Evolutionary conservation across 257 asterid species (phyloP), one percentile per base, ranked within the genome.

Genomic region (Asclepias syriaca): DNA sequence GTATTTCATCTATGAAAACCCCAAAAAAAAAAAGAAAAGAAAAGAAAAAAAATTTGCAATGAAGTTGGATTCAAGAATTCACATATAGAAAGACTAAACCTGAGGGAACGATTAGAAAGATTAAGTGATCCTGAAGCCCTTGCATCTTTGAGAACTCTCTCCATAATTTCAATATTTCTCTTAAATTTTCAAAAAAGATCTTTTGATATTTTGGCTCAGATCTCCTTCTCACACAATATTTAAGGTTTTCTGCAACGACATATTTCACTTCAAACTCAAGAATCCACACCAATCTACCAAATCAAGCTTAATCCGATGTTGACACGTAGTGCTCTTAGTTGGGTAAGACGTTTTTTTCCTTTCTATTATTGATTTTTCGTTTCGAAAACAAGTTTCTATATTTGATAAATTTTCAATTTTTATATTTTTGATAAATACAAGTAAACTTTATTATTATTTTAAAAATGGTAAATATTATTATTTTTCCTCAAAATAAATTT

Each of bases 51-150:
- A 37, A 18, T 3, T n/a, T 43, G 29, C 63, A 24, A 66, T 15
- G 43, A 22, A 58, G 53, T 22, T 40, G 46, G 46, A 8, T 58
- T 32, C 40, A 72, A 58, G 14, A 49, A 21, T 14, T 24, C 29
- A 24, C 27, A 40, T 11, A 45, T 0, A 58, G 24, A 48, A 58
- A 71, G 43, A 74, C 82, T 72, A 34, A 45, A 75, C 99, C 92
- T 88, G 86, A 94, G 98, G 75, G 95, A 84, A 61, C 97, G 99
- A 77, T 94, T 91, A 48, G 99, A 94, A 50, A 94, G 90, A 72
- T 94, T 94, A 21, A 94, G 98, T 75, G 98, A 89, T 63, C 98
- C 99, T 48, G 99, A 94, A 61, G 93, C 79, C 46, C 99, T 88
- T 58, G 97, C 99, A 80, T 95, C 90, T 85, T 84, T 91, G 1